phyloP scores from a whole-genome alignment of 2,329 filamentous ascomycete genomes.

The Arthrobotrys sphaeroides region DNA sequence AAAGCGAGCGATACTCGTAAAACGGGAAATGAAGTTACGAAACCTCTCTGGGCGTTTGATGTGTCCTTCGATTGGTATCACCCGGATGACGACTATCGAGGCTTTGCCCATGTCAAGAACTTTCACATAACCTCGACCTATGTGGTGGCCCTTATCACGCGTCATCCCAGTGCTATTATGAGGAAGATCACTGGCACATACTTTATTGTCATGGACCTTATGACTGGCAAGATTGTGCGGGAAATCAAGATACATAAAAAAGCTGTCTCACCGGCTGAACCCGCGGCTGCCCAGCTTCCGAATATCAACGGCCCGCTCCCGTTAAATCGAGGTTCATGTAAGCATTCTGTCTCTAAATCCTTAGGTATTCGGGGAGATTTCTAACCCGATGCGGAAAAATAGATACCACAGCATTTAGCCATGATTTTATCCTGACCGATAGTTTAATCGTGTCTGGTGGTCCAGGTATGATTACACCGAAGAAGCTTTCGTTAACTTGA shows the following conservation, averaged over 20 bases:
- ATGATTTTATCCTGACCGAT: conserved; percentile 58
- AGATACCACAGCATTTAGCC: conserved; percentile 58
- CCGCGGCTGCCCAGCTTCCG: conserved; percentile 1
- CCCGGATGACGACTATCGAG: conserved; percentile 55
- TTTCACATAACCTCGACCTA: conserved; percentile 58
- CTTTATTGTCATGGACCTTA: conserved; percentile 55
- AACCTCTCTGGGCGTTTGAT: conserved; percentile 57
- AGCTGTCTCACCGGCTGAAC: conserved; percentile 43
- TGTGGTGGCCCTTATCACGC: conserved; percentile 58
- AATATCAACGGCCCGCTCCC: conserved; percentile 28
- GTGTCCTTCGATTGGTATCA: conserved; percentile 56
- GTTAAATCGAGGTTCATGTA: conserved; percentile 40
- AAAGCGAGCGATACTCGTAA: conserved; percentile 29
- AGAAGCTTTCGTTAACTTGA: conserved; percentile 32
- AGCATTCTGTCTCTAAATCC: not conserved
- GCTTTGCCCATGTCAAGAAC: conserved; percentile 58
- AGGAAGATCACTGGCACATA: conserved; percentile 58
- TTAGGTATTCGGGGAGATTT: not conserved
- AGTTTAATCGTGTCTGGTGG: conserved; percentile 58
- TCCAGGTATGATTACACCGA: conserved; percentile 52
- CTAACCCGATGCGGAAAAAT: not conserved
- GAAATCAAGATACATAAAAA: conserved; percentile 53
- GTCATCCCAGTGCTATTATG: conserved; percentile 56
- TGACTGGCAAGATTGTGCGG: conserved; percentile 36
- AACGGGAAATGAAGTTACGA: conserved; percentile 16